A percentile compares a stretch with the other conserved stretches of the same genome.
Conservation (phyloP, 225 moss, liverwort and hornwort genomes). For the Asterella californica region DNA sequence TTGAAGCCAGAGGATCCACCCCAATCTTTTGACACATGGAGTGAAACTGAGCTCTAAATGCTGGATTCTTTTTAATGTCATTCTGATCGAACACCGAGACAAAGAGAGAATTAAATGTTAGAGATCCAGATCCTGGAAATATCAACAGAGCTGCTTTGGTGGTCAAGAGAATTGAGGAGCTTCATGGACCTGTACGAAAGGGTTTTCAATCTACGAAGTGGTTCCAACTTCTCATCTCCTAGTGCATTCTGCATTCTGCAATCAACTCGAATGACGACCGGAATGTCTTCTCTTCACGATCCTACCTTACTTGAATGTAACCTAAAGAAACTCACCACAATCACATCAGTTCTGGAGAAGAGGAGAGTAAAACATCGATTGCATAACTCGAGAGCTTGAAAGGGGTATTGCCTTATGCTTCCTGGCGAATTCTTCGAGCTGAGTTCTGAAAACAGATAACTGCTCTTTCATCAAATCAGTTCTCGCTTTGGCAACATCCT, state of each 20-base stretch:
- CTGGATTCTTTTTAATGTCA: conserved; percentile 89
- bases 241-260: background rate
- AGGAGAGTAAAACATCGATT: background rate
- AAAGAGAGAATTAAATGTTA: background rate
- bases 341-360: background rate
- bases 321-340: background rate
- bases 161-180: background rate
- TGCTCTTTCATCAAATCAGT: conserved; percentile 97
- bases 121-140: background rate
- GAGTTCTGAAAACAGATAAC: conserved; percentile 74
- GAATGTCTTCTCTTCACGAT: background rate
- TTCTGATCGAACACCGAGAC: conserved; percentile 36
- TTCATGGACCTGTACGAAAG: background rate
- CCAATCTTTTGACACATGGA: conserved; percentile 94
- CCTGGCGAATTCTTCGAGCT: conserved; percentile 88
- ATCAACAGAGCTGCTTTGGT: background rate
- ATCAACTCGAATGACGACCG: background rate
- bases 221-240: background rate
- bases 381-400: background rate
- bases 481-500: conserved; percentile 89
- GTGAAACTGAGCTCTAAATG: conserved; percentile 88
- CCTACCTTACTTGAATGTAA: background rate
- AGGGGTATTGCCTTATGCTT: conserved; percentile 64
- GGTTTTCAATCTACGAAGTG: background rate
- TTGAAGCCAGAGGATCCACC: conserved; percentile 94